Base-by-base conservation (phyloP, 441 rosid genomes). In the Pelargonium myrrhifolium region DNA sequence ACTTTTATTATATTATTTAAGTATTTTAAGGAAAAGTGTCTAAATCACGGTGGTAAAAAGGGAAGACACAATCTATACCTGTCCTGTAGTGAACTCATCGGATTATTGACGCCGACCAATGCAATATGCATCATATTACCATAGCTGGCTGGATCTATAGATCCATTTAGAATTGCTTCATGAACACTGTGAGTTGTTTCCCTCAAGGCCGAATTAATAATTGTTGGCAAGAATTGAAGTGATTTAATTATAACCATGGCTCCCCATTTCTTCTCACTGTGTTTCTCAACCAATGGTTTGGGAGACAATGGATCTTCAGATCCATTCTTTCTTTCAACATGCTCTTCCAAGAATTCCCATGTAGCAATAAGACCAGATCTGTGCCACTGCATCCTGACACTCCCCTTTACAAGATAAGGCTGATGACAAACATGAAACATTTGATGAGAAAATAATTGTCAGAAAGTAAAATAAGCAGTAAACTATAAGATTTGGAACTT, bases 371-470 rank as follows among this genome's bases (percentile, higher is more conserved):
- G 98, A 78, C 97, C 99, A 74, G 82, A 86, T 67, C 97, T 84
- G 77, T 88, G 96, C 98, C 99, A 93, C 87, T 96, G 99, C 98
- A 96, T 96, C 83, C 98, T 86, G 67, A 93, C 96, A 69, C 98
- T 93, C 11, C 87, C 97, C 80, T 93, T 93, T 40, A 89, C 85
- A 71, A 93, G 96, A 75, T 93, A 96, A 67, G 97, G 99, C 99
- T 96, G 82, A 81, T 60, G 65, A 68, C 65, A 77, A 66, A 70
- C 45, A 77, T 68, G 66, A 67, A 65, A 61, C 72, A 71, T 62
- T 71, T 72, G 69, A 69, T 65, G 28, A 72, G 69, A 77, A 59
- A 68, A 65, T 37, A 22, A 55, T 39, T 60, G 11, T 24, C 64
- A 22, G 69, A 37, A 65, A 47, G 62, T 49, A 65, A 55, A 69